phyloP scores from a whole-genome alignment of 2,329 filamentous ascomycete genomes.

The Fusarium camptoceras region DNA sequence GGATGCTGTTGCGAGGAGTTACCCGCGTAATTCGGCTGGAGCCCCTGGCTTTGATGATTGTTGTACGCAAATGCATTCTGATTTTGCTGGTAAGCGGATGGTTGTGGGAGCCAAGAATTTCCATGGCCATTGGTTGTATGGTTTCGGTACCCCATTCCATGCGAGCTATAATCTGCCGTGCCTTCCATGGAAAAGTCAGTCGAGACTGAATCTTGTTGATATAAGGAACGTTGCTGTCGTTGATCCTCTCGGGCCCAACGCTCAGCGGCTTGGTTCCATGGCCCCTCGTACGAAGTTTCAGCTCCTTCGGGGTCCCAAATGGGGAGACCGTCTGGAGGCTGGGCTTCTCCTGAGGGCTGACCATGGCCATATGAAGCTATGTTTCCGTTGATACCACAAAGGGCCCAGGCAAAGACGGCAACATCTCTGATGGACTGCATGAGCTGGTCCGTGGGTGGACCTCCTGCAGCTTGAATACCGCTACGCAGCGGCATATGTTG shows the following conservation, averaged over 20 bases:
- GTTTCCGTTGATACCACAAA: conserved; percentile 83
- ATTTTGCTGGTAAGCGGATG: conserved; percentile 26
- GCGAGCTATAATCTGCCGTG: conserved; percentile 1
- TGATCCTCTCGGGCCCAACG: conserved; percentile 35
- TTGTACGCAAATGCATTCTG: conserved; percentile 31
- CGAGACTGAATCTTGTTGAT: conserved; percentile 6
- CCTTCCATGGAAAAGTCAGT: conserved; percentile 5
- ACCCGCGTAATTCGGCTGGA: neutral
- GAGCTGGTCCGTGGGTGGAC: conserved; percentile 71
- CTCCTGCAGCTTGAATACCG: conserved; percentile 59
- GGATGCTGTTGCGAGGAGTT: conserved; percentile 4
- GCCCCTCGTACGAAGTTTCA: conserved; percentile 37
- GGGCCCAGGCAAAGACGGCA: conserved; percentile 89
- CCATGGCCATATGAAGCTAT: conserved; percentile 74
- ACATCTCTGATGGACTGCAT: conserved; percentile 87
- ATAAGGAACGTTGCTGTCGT: conserved; percentile 5
- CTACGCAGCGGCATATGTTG: conserved; percentile 60
- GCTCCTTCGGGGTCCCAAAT: conserved; percentile 42
- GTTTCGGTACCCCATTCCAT: conserved; percentile 11
- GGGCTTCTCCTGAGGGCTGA: conserved; percentile 70
- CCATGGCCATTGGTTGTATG: conserved; percentile 8
- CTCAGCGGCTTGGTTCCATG: conserved; percentile 43
- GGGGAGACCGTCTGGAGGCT: conserved; percentile 58
- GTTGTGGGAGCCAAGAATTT: conserved; percentile 24
- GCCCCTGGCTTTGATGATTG: conserved; percentile 5